These are phyloP conservation scores for Pestalotiopsis sp. DNA, from an alignment of 2,329 filamentous ascomycete genomes.

Conservation along the genomic window DNA sequence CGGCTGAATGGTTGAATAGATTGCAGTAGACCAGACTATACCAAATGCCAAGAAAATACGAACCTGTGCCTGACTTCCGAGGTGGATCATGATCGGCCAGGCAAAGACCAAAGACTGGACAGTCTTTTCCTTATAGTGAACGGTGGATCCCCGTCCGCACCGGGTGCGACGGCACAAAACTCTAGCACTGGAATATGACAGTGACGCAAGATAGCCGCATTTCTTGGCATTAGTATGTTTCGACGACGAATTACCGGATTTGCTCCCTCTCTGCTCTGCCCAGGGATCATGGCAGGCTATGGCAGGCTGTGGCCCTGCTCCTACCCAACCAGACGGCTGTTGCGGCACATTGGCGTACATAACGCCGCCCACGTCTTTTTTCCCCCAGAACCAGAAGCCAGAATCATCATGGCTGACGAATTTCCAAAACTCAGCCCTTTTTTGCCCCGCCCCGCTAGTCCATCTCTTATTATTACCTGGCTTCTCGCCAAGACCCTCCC, in stretches of 20 bases:
- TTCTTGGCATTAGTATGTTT: slow-evolving; percentile 24
- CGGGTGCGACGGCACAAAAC: slow-evolving; percentile 1
- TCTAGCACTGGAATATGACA: slow-evolving; percentile 3
- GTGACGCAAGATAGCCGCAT: slow-evolving; percentile 19
- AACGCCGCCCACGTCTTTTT: not conserved
- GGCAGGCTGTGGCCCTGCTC: not conserved
- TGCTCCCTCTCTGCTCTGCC: not conserved
- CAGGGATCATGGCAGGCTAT: not conserved
- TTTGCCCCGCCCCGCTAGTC: not conserved
- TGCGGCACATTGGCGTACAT: slow-evolving; percentile 5
- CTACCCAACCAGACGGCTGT: slow-evolving; percentile 3
- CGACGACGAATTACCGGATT: slow-evolving; percentile 15
- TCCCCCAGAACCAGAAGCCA: not conserved
- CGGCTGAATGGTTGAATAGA: too few species aligned
- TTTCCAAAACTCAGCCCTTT: not conserved
- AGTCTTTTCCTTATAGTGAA: not conserved
- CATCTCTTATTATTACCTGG: not conserved
- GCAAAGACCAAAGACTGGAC: not conserved
- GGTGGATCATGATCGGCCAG: not conserved
- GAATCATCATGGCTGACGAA: not conserved
- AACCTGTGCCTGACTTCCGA: not conserved
- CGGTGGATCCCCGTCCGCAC: not conserved
- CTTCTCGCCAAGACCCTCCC: not conserved
- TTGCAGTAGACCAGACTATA: not conserved
- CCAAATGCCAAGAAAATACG: not conserved